Base-by-base conservation (phyloP, 1,284 basidiomycete species). In the Sphaerobolus stellatus region DNA sequence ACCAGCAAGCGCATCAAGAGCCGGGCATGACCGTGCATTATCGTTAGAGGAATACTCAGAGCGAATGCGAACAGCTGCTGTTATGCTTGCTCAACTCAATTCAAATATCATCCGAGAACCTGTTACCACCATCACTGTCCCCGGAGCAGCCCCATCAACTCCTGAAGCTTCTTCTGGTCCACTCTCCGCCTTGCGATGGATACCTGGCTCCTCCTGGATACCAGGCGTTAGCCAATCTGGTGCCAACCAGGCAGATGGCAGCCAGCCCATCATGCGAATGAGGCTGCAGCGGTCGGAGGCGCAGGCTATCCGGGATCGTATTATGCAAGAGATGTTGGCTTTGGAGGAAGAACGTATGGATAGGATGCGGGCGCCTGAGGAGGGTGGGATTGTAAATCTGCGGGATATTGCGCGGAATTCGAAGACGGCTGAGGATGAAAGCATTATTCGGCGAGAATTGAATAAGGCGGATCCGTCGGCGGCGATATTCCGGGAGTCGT, bases 291-390 rank as follows among this genome's bases (percentile, higher is more conserved):
- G 84, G 13, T 76, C 85, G 1, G 92, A 97, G 68, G 94, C 93
- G 1, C 81, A 91, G 1, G 90, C 90, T 1, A 99, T 99, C 62
- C 83, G 92, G 14, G 91, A 94, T 63, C 81, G 94, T 25, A 99
- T 99, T 64, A 99, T 99, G 97, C 85, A 91, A 64, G 96, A 99
- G 77, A 99, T 99, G 96, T 80, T 98, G 65, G 80, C 92, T 36
- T 75, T 99, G 25, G 96, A 99, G 70, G 95, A 99, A 67, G 94
- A 98, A 70, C 83, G 96, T 24, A 96, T 99, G 86, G 83, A 89
- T 55, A 82, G 95, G 14, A 99, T 98, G 96, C 85, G 86, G 54
- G 84, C 88, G 60, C 81, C 77, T 53, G 58, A 61, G 20, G 75
- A 82, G 44, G 78, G 76, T 14, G 72, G 71, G 25, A 72, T 71